These are phyloP conservation scores for Erigeron canadensis DNA, from an alignment of 129 eudicot species.

Conservation along the genomic window DNA sequence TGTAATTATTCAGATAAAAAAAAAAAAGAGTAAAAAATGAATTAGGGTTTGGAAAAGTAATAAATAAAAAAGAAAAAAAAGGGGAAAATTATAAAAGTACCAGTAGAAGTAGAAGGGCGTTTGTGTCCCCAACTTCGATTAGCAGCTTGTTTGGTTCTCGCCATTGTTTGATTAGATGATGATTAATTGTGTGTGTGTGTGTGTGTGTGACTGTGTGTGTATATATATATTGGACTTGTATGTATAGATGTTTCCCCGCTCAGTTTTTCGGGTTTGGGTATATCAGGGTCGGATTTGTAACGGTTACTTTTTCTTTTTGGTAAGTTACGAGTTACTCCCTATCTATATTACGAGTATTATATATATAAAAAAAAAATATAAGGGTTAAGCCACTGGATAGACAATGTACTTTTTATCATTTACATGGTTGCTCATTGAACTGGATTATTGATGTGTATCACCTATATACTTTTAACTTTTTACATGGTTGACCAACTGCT, in stretches of 20 bases:
- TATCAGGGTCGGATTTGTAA: too few species aligned
- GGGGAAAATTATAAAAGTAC: background rate
- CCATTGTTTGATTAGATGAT: constrained; percentile 35
- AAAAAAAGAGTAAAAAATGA: background rate
- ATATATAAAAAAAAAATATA: too few species aligned
- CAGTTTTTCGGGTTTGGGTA: constrained; percentile 3
- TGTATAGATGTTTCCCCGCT: constrained; percentile 32
- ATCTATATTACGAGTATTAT: too few species aligned
- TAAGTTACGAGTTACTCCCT: too few species aligned
- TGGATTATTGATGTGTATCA: too few species aligned
- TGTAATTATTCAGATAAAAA: constrained; percentile 14
- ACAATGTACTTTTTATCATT: too few species aligned
- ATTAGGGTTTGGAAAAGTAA: constrained; percentile 27
- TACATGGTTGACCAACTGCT: too few species aligned
- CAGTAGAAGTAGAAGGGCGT: constrained; percentile 16
- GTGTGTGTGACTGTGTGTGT: constrained; percentile 7
- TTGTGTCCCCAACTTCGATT: constrained; percentile 27
- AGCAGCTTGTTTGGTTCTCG: constrained; percentile 52
- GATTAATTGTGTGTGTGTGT: background rate
- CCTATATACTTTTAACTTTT: too few species aligned
- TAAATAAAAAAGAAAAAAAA: background rate
- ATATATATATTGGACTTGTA: background rate
- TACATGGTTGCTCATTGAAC: too few species aligned
- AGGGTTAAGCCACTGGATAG: too few species aligned
- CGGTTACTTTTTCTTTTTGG: too few species aligned